These are phyloP conservation scores for Crassisporium funariophilum DNA, from an alignment of 768 basidiomycete species.

Conservation along the genomic window DNA sequence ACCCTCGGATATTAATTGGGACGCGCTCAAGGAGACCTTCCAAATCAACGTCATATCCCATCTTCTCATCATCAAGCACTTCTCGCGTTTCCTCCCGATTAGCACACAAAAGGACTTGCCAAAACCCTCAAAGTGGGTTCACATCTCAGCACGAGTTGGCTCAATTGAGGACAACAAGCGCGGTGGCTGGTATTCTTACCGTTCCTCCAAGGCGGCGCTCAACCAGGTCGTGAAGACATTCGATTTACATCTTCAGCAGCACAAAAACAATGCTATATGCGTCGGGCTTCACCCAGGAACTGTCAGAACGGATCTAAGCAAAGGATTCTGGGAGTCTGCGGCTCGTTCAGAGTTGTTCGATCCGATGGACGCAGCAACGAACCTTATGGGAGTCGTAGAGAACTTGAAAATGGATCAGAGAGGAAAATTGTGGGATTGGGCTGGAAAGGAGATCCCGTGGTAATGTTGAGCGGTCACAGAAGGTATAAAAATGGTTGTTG, in stretches of 20 bases:
- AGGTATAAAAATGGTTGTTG: too few species aligned
- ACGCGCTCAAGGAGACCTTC: slow-evolving; percentile 46
- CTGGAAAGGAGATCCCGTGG: slow-evolving; percentile 49
- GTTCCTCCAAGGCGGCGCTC: slow-evolving; percentile 62
- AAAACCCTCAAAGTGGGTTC: slow-evolving; percentile 55
- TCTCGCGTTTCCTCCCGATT: slow-evolving; percentile 56
- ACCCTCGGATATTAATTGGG: slow-evolving; percentile 48
- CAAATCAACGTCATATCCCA: slow-evolving; percentile 62
- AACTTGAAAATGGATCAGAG: slow-evolving; percentile 41
- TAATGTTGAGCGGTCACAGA: too few species aligned
- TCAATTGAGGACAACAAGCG: slow-evolving; percentile 58
- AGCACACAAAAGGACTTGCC: slow-evolving; percentile 21
- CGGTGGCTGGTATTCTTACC: slow-evolving; percentile 67
- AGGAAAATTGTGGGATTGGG: slow-evolving; percentile 61
- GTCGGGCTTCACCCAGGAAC: slow-evolving; percentile 64
- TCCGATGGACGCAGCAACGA: slow-evolving; percentile 50
- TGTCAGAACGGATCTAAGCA: slow-evolving; percentile 61
- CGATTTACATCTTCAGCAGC: slow-evolving; percentile 52
- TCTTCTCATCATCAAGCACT: slow-evolving; percentile 63
- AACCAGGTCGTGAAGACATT: slow-evolving; percentile 66
- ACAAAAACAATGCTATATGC: slow-evolving; percentile 49
- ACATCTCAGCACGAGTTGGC: slow-evolving; percentile 60
- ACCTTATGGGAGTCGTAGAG: slow-evolving; percentile 47
- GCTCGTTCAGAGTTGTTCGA: slow-evolving; percentile 44
- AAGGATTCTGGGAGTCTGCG: slow-evolving; percentile 49